Evolutionary conservation across 176 grass and related monocot genomes (phyloP), one percentile per base, ranked within the genome.

Genomic region (Pharus latifolius): DNA sequence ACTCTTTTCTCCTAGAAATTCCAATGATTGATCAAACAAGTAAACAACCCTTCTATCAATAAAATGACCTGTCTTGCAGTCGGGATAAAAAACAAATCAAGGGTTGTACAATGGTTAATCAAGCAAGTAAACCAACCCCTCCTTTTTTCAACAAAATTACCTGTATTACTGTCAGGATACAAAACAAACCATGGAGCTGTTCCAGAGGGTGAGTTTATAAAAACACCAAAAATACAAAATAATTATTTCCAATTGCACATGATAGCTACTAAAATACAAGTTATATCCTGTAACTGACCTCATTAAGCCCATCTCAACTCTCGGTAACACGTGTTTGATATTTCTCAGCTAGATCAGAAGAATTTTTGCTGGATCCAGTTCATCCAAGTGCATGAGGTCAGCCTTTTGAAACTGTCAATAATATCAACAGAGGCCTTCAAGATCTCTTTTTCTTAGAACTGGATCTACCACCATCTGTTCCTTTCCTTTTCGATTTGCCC

Each of bases 401-500:
- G 12, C 3, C 43, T 33, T 71, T 27, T 66, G 74, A 2, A 0
- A 5, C 35, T 33, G 2, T 20, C 34, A 72, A 37, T 22, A n/a
- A 45, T 7, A 67, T 47, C n/a, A n/a, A 5, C 8, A 7, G 35
- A 61, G 41, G 31, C 2, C 26, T 71, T 79, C 67, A 85, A 10
- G 63, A 65, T 52, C 78, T 83, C 72, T 82, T 93, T 63, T 88
- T 93, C 76, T 98, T 93, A 0, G 72, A 88, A 38, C 51, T 78
- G 0, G 75, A 89, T 77, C 70, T 85, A 6, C 82, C 72, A 16
- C 89, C 74, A 22, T 91, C 87, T 69, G 69, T 34, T 81, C 81
- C 87, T 85, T 91, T 93, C 45, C 95, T 82, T 83, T 93, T 98
- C 3, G 61, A 69, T 66, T 80, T 88, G 35, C 63, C 57, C 9